Conservation (phyloP, 768 basidiomycete species). For the Lyophyllum decastes region DNA sequence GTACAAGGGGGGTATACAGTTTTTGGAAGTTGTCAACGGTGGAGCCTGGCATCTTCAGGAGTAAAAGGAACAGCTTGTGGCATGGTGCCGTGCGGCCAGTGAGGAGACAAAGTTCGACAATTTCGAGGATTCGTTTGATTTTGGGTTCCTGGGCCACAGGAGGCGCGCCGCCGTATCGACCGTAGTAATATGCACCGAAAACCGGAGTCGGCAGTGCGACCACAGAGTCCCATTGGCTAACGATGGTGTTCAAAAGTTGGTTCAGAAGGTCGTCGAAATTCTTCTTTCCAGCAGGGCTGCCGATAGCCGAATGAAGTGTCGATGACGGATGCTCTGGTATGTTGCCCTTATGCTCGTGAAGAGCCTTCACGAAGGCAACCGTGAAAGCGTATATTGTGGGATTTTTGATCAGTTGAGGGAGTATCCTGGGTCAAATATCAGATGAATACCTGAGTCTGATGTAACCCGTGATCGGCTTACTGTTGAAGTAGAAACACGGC, state of each 20-base stretch:
- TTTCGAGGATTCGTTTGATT: slow-evolving; percentile 23
- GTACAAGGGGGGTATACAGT: slow-evolving; percentile 27
- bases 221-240: slow-evolving; percentile 20
- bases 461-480: slow-evolving; percentile 17
- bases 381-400: slow-evolving; percentile 22
- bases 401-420: slow-evolving; percentile 24
- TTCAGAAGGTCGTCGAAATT: slow-evolving; percentile 17
- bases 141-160: slow-evolving; percentile 12
- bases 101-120: slow-evolving; percentile 25
- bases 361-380: slow-evolving; percentile 22
- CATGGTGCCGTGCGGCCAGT: slow-evolving; percentile 22
- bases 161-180: not conserved
- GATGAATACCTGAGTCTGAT: not conserved
- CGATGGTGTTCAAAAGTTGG: slow-evolving; percentile 16
- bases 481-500: slow-evolving; percentile 17
- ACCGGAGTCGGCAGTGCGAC: slow-evolving; percentile 1
- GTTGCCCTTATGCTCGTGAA: slow-evolving; percentile 17
- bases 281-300: not conserved
- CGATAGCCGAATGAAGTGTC: not conserved
- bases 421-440: slow-evolving; percentile 17
- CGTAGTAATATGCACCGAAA: not conserved
- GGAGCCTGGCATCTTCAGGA: slow-evolving; percentile 19
- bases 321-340: slow-evolving; percentile 9
- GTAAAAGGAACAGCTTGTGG: slow-evolving; percentile 20
- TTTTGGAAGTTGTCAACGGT: slow-evolving; percentile 21